These are phyloP conservation scores for Monilinia fructigena DNA, from an alignment of 2,329 filamentous ascomycete species.

Conservation along the genomic window DNA sequence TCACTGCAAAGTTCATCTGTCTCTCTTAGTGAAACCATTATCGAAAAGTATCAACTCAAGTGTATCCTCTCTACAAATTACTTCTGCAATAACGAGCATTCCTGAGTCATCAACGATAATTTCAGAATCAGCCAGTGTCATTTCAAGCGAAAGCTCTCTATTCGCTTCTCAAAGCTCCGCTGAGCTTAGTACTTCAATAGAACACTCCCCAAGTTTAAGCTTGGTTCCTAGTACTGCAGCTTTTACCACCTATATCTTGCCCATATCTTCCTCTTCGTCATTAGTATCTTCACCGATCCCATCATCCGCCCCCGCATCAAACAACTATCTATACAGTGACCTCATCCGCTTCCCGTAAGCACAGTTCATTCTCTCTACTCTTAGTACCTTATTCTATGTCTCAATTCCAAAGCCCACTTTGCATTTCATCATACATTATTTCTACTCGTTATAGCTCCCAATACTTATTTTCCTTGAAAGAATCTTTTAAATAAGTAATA, in stretches of 20 bases:
- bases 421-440: no score
- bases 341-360: neutral
- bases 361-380: no score
- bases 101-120: neutral
- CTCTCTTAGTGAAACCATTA: neutral
- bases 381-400: no score
- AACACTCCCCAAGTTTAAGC: neutral
- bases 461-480: no score
- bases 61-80: neutral
- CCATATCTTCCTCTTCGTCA: neutral
- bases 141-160: neutral
- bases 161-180: neutral
- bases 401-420: no score
- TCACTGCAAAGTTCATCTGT: neutral
- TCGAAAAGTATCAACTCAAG: neutral
- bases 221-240: constrained; percentile 5
- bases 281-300: neutral
- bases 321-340: constrained; percentile 5
- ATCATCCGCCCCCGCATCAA: neutral
- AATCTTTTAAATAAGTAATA: no score
- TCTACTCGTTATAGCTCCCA: no score
- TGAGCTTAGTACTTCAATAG: neutral
- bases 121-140: neutral
- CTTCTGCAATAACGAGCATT: neutral
- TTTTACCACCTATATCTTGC: constrained; percentile 5